Percentiles rank a stretch among this genome's conserved stretches.
Conservation (phyloP, 2,329 filamentous ascomycete genomes). For the Trichoderma afroharzianum region DNA sequence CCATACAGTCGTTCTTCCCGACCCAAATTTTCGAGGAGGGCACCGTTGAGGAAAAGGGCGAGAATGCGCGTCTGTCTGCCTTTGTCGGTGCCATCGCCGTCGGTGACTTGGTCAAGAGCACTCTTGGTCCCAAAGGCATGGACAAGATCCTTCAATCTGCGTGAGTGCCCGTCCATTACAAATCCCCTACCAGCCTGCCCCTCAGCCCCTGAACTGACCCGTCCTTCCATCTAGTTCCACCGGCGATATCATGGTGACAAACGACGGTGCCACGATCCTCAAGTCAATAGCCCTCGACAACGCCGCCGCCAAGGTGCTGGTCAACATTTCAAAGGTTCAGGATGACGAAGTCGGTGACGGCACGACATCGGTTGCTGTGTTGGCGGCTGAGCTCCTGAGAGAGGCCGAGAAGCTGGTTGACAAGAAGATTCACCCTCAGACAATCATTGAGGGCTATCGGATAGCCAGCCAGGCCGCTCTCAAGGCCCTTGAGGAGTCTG, state of each 20-base stretch:
- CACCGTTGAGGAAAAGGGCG: conserved; percentile 95
- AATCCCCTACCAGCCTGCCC: neutral
- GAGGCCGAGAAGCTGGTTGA: conserved; percentile 97
- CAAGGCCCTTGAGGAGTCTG: conserved; percentile 74
- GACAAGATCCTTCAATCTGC: conserved; percentile 97
- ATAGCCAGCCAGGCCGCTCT: conserved; percentile 92
- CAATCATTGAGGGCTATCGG: conserved; percentile 97
- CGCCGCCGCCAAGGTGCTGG: conserved; percentile 93
- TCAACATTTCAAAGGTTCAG: conserved; percentile 99
- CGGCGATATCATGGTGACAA: conserved; percentile 96
- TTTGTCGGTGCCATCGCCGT: conserved; percentile 98
- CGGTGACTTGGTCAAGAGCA: conserved; percentile 95
- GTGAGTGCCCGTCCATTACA: conserved; percentile 49
- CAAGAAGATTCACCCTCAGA: conserved; percentile 98
- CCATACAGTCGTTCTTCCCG: conserved; percentile 65
- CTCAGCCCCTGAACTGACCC: conserved; percentile 19
- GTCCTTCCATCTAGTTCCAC: conserved; percentile 63
- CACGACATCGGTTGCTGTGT: conserved; percentile 94
- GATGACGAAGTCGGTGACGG: conserved; percentile 98
- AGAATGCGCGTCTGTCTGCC: conserved; percentile 97
- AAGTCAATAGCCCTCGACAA: conserved; percentile 99
- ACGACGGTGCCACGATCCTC: conserved; percentile 96
- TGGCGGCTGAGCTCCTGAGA: conserved; percentile 89
- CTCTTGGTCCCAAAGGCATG: conserved; percentile 96
- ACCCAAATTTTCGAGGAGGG: conserved; percentile 98